Base-by-base conservation (phyloP, 2,329 filamentous ascomycete species). In the Fusarium equiseti region DNA sequence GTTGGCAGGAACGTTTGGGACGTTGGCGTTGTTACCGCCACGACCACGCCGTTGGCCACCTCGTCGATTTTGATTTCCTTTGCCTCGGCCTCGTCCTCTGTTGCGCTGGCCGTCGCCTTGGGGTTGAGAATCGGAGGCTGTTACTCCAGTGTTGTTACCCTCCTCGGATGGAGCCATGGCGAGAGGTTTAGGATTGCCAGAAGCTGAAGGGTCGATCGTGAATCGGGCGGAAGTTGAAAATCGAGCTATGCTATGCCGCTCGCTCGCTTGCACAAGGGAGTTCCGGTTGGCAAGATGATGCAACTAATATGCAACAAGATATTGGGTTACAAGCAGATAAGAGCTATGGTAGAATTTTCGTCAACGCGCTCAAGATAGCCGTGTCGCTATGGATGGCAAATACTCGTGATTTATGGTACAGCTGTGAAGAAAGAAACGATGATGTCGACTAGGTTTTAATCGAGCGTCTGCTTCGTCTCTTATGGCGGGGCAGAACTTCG, bases 31-130 rank as follows among this genome's bases (percentile, higher is more conserved):
- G 29, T 73, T 74, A 35, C 73, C 74, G 38, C 77, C 78, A 55
- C 76, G 74, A 63, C 76, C 75, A 48, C 76, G 67, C 22, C 79
- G 78, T 55, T 77, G 72, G 55, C 78, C 81, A 73, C 82, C 75
- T 69, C 73, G 71, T 22, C 81, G 79, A 65, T 79, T 77, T 49
- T 80, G 79, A 44, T 81, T 80, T 42, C 81, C 77, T 51, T 77
- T 76, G 54, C 83, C 82, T 52, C 84, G 80, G 52, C 82, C 83
- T 69, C 84, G 81, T 56, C 82, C 81, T 51, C 83, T 79, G 26
- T 81, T 82, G 75, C 82, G 70, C 40, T 73, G 66, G 35, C 66
- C 53, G 43, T 75, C 70, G 16, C 64, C 67, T 43, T 73, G 73
- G 31, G 73, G 57, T 43, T 73, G 68, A 22, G 69, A 68, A 8